phyloP scores from a whole-genome alignment of 2,329 filamentous ascomycete species.

The Purpureocillium takamizusanense region DNA sequence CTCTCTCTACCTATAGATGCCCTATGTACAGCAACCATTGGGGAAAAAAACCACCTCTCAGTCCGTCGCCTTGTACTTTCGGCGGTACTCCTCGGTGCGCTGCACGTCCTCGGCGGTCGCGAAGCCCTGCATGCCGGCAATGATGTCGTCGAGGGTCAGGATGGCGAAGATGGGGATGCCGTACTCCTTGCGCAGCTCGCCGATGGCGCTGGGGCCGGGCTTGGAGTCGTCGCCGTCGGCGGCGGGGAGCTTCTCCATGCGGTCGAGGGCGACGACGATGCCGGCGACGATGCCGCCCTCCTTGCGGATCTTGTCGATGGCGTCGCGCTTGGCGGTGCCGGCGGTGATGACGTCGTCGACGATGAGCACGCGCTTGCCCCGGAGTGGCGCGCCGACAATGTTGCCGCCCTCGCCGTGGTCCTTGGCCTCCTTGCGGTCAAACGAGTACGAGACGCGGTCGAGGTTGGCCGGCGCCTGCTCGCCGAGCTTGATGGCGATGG shows the following conservation, averaged over 20 bases:
- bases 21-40: too few relatives aligned
- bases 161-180: constrained; percentile 78
- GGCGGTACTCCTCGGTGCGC: constrained; percentile 65
- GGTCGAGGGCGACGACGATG: constrained; percentile 81
- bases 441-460: constrained; percentile 68
- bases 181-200: constrained; percentile 74
- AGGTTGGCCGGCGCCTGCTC: constrained; percentile 59
- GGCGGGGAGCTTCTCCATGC: constrained; percentile 70
- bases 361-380: constrained; percentile 78
- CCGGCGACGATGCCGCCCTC: constrained; percentile 81
- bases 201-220: constrained; percentile 71
- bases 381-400: constrained; percentile 80
- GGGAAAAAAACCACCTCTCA: too few relatives aligned
- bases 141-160: constrained; percentile 75
- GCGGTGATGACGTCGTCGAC: constrained; percentile 97
- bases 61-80: constrained; percentile 53
- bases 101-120: constrained; percentile 54
- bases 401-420: constrained; percentile 90
- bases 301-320: constrained; percentile 77
- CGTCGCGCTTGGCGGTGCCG: constrained; percentile 87
- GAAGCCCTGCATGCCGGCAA: constrained; percentile 55
- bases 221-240: constrained; percentile 57
- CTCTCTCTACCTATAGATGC: too few relatives aligned
- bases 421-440: constrained; percentile 95
- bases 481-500: constrained; percentile 67